phyloP scores from a whole-genome alignment of 768 basidiomycete genomes.

The Suillus subluteus region DNA sequence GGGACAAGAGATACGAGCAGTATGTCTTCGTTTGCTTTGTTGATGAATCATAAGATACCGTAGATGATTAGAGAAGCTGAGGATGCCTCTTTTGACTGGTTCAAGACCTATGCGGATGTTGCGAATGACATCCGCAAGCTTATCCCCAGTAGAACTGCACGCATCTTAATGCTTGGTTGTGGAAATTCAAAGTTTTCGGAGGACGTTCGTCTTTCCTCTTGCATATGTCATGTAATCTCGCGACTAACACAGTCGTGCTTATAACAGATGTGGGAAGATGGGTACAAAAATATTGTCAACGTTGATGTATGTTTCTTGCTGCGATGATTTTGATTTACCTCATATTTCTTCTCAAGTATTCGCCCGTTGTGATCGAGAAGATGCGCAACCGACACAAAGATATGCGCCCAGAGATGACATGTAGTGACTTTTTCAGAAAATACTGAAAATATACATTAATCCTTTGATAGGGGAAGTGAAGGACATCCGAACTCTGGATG shows the following conservation, averaged over 20 bases:
- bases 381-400: constrained; percentile 62
- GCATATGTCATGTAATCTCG: not conserved
- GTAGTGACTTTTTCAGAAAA: constrained; percentile 36
- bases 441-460: not conserved
- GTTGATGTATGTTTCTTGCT: constrained; percentile 56
- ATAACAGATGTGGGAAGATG: constrained; percentile 87
- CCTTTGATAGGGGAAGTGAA: constrained; percentile 71
- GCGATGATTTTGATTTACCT: not conserved
- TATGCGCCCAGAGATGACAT: constrained; percentile 69
- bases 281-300: constrained; percentile 80
- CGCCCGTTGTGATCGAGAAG: constrained; percentile 70
- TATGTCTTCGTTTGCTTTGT: constrained; percentile 35
- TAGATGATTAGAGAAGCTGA: constrained; percentile 52
- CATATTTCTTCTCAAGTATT: constrained; percentile 55
- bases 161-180: constrained; percentile 82
- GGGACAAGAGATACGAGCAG: constrained; percentile 75
- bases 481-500: constrained; percentile 74
- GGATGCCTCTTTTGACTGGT: constrained; percentile 81
- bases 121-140: constrained; percentile 59
- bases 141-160: constrained; percentile 61
- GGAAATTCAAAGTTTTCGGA: constrained; percentile 83
- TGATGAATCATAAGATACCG: constrained; percentile 10
- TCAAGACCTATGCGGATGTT: constrained; percentile 81
- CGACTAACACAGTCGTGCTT: constrained; percentile 10
- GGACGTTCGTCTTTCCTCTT: constrained; percentile 50